These are phyloP conservation scores for Mycosphaerella sp. DNA, from an alignment of 2,329 filamentous ascomycete species.

Conservation along the genomic window DNA sequence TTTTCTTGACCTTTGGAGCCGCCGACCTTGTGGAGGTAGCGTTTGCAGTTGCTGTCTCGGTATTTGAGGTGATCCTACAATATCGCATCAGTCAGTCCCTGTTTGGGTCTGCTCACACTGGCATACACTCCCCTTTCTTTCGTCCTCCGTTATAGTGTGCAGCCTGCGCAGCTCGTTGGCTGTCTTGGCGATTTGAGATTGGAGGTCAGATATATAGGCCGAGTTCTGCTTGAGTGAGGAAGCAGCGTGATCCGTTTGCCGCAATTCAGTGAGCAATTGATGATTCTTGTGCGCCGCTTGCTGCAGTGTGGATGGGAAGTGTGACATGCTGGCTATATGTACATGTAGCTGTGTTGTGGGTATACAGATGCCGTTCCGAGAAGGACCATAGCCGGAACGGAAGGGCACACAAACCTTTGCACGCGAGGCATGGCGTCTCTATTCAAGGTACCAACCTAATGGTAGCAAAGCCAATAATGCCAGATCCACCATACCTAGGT, in stretches of 20 bases:
- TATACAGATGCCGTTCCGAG: neutral
- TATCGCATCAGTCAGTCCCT: neutral
- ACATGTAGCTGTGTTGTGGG: too few species aligned
- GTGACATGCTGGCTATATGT: slow-evolving; percentile 16
- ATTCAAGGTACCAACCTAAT: slow-evolving; percentile 13
- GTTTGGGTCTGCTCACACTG: neutral
- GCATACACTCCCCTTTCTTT: slow-evolving; percentile 36
- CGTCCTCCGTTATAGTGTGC: slow-evolving; percentile 40
- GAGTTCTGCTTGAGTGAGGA: slow-evolving; percentile 44
- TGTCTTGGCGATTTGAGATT: slow-evolving; percentile 37
- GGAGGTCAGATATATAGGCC: slow-evolving; percentile 44
- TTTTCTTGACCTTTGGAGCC: slow-evolving; percentile 43
- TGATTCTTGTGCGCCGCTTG: slow-evolving; percentile 25
- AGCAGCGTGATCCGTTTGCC: slow-evolving; percentile 46
- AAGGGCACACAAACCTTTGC: slow-evolving; percentile 7
- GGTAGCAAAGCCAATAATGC: slow-evolving; percentile 1
- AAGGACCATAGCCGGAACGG: neutral
- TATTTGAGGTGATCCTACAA: slow-evolving; percentile 46
- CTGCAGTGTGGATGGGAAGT: slow-evolving; percentile 14
- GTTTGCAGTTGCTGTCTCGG: slow-evolving; percentile 48
- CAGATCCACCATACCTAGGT: slow-evolving; percentile 1
- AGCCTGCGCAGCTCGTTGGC: slow-evolving; percentile 39
- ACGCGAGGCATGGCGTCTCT: slow-evolving; percentile 1
- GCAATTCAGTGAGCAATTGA: slow-evolving; percentile 44
- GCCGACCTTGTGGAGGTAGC: slow-evolving; percentile 48